A percentile compares a stretch with the other conserved stretches of the same genome.
These are phyloP conservation scores for Haberlea rhodopensis DNA, from an alignment of 257 asterid species.

Conservation along the genomic window DNA sequence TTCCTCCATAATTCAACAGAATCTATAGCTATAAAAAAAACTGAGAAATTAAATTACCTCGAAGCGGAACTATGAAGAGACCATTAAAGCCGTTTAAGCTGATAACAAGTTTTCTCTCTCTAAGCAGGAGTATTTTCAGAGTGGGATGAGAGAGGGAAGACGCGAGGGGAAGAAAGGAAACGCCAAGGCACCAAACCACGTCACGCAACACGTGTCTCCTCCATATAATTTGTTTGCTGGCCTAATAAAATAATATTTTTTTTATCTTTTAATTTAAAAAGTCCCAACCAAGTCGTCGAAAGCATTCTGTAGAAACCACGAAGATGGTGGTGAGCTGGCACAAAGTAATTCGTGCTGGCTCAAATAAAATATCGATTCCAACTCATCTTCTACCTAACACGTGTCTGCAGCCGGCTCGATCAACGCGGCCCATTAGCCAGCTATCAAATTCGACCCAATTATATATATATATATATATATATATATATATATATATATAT, in stretches of 20 bases:
- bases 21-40: too few species aligned
- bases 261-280: too few species aligned
- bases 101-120: conserved; percentile 37
- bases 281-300: conserved; percentile 8
- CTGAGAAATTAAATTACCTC: conserved; percentile 36
- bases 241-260: too few species aligned
- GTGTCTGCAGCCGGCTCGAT: conserved; percentile 37
- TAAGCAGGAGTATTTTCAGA: too few species aligned
- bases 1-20: too few species aligned
- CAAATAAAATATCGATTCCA: conserved; percentile 29
- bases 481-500: too few species aligned
- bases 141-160: conserved; percentile 24
- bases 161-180: conserved; percentile 31
- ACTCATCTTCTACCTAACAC: conserved; percentile 44
- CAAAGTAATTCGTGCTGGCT: conserved; percentile 31
- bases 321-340: conserved; percentile 55
- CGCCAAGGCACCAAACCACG: conserved; percentile 82
- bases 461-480: too few species aligned
- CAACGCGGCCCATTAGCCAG: conserved; percentile 56
- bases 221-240: conserved; percentile 23
- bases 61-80: background rate
- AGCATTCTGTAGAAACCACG: too few species aligned
- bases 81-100: conserved; percentile 23
- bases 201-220: conserved; percentile 78
- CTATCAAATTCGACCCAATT: conserved; percentile 62